phyloP scores from a whole-genome alignment of 257 asterid genomes.

The Parsonsia alboflavescens region DNA sequence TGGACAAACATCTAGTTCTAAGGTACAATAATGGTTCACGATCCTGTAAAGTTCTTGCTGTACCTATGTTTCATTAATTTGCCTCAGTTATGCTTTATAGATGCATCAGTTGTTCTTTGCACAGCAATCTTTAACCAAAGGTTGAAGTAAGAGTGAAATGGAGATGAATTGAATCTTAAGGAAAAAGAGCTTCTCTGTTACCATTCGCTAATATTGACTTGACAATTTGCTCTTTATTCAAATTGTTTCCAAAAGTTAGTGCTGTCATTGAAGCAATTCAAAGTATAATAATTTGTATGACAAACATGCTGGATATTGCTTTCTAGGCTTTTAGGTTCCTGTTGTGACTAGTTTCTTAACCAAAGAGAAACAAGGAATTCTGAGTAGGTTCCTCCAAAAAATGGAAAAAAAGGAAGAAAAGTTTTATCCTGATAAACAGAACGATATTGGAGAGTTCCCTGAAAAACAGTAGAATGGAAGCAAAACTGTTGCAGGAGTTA shows the following conservation, averaged over 20 bases:
- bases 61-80: too few relatives aligned
- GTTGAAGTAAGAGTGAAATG: background rate
- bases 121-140: too few relatives aligned
- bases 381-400: background rate
- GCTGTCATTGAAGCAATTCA: too few relatives aligned
- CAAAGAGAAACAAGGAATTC: background rate
- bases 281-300: too few relatives aligned
- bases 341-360: background rate
- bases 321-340: background rate
- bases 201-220: too few relatives aligned
- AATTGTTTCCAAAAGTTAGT: too few relatives aligned
- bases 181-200: too few relatives aligned
- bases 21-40: conserved; percentile 32
- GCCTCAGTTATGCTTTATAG: too few relatives aligned
- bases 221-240: too few relatives aligned
- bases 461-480: background rate
- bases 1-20: conserved; percentile 33
- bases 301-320: too few relatives aligned
- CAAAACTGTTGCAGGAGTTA: background rate
- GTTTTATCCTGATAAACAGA: background rate
- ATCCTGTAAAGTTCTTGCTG: background rate
- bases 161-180: background rate
- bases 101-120: background rate
- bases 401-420: too few relatives aligned
- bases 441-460: background rate